These are phyloP conservation scores for Plenodomus biglobosus DNA, from an alignment of 2,329 filamentous ascomycete genomes.

Conservation along the genomic window DNA sequence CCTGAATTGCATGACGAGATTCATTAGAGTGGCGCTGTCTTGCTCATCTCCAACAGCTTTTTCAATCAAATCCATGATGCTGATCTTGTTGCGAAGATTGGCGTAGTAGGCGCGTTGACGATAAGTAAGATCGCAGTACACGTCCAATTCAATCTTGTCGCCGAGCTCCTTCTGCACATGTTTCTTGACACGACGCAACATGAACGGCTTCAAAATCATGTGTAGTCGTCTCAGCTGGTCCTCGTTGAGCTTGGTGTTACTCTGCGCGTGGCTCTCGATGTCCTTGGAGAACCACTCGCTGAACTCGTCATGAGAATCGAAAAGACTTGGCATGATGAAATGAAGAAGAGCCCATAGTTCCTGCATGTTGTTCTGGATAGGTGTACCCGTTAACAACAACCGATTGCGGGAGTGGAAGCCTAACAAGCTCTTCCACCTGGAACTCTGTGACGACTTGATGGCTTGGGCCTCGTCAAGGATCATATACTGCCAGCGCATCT, in stretches of 20 bases:
- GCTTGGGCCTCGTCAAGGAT: slow-evolving; percentile 98
- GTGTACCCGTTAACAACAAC: slow-evolving; percentile 89
- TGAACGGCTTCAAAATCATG: slow-evolving; percentile 99
- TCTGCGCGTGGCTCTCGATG: slow-evolving; percentile 97
- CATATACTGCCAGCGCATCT: slow-evolving; percentile 99
- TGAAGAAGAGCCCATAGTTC: slow-evolving; percentile 96
- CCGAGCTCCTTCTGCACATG: slow-evolving; percentile 98
- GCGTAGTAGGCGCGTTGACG: slow-evolving; percentile 91
- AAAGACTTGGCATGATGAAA: slow-evolving; percentile 99
- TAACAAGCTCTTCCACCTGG: slow-evolving; percentile 92
- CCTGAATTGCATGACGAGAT: slow-evolving; percentile 98
- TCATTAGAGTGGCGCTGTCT: slow-evolving; percentile 96
- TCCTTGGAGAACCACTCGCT: slow-evolving; percentile 94
- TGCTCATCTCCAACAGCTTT: slow-evolving; percentile 94
- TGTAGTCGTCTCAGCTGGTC: slow-evolving; percentile 95
- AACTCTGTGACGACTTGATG: slow-evolving; percentile 97
- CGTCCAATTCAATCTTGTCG: slow-evolving; percentile 95
- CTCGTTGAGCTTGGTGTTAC: slow-evolving; percentile 99
- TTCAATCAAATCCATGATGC: slow-evolving; percentile 97
- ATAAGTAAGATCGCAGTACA: slow-evolving; percentile 96
- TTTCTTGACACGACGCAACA: slow-evolving; percentile 99
- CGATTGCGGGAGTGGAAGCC: slow-evolving; percentile 95
- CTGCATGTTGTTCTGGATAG: slow-evolving; percentile 99
- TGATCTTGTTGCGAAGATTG: slow-evolving; percentile 94
- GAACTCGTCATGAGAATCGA: slow-evolving; percentile 91